phyloP scores from a whole-genome alignment of 306 rosid genomes.

The Citrullus mucosospermus region DNA sequence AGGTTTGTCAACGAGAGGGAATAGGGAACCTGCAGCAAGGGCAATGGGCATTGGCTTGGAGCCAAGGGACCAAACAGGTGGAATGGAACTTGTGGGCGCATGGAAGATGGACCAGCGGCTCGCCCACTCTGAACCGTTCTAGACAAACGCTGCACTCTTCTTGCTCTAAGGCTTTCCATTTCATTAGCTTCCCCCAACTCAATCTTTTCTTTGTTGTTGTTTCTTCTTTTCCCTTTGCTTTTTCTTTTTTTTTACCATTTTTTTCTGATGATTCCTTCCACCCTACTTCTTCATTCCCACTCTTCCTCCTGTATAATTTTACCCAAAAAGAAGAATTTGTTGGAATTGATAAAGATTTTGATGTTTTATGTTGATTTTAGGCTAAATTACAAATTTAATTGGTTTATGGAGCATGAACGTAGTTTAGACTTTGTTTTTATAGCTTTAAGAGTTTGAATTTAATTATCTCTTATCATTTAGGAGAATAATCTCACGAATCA shows the following conservation, averaged over 20 bases:
- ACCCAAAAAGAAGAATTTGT: background rate
- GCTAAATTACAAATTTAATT: background rate
- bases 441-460: background rate
- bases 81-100: slow-evolving; percentile 78
- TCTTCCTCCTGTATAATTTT: background rate
- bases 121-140: slow-evolving; percentile 36
- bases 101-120: slow-evolving; percentile 44
- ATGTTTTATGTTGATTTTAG: background rate
- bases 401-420: fast-evolving
- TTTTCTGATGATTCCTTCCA: background rate
- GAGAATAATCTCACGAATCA: too few species aligned
- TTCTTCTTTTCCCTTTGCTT: slow-evolving; percentile 25
- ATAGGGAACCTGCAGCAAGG: slow-evolving; percentile 67
- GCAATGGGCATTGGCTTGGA: slow-evolving; percentile 49
- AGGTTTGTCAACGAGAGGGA: background rate
- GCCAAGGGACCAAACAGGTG: slow-evolving; percentile 72
- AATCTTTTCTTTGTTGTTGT: slow-evolving; percentile 35
- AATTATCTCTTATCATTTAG: too few species aligned
- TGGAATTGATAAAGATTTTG: background rate
- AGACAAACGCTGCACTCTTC: slow-evolving; percentile 65
- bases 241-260: background rate
- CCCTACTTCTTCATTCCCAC: background rate
- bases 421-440: background rate
- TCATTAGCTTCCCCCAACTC: slow-evolving; percentile 46
- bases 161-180: slow-evolving; percentile 47